A percentile compares a stretch with the other conserved stretches of the same genome.
These are phyloP conservation scores for Aspergillus carbonarius DNA, from an alignment of 2,329 filamentous ascomycete genomes.

Conservation along the genomic window DNA sequence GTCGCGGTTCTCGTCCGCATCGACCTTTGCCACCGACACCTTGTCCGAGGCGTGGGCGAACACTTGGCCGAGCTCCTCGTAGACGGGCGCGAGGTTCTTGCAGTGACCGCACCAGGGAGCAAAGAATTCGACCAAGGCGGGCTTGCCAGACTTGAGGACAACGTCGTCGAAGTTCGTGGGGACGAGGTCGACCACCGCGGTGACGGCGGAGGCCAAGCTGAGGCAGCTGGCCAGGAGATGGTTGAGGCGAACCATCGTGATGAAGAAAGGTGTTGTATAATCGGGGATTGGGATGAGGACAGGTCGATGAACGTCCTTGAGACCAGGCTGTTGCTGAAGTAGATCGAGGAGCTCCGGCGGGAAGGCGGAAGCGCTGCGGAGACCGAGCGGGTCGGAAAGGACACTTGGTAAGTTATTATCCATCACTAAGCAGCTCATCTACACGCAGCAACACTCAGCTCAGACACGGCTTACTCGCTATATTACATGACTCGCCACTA, in stretches of 20 bases:
- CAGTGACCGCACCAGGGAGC: conserved; percentile 99
- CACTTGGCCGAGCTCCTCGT: conserved; percentile 78
- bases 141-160: conserved; percentile 88
- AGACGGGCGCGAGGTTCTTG: conserved; percentile 93
- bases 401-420: conserved; percentile 30
- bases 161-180: conserved; percentile 89
- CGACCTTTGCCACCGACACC: conserved; percentile 90
- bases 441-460: background rate
- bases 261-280: conserved; percentile 5
- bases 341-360: conserved; percentile 6
- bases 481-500: background rate
- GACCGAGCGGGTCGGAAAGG: conserved; percentile 27
- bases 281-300: background rate
- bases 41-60: conserved; percentile 73
- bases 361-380: conserved; percentile 8
- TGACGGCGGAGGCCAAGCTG: conserved; percentile 64
- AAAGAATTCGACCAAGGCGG: conserved; percentile 96
- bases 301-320: background rate
- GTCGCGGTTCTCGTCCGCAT: conserved; percentile 83
- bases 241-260: conserved; percentile 47
- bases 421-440: background rate
- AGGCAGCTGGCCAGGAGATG: conserved; percentile 49
- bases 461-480: background rate
- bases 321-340: conserved; percentile 2
- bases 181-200: conserved; percentile 84